A percentile compares a stretch with the other conserved stretches of the same genome.
Evolutionary conservation across 495 filamentous ascomycete species (phyloP).

Genomic region (Neurospora intermedia): DNA sequence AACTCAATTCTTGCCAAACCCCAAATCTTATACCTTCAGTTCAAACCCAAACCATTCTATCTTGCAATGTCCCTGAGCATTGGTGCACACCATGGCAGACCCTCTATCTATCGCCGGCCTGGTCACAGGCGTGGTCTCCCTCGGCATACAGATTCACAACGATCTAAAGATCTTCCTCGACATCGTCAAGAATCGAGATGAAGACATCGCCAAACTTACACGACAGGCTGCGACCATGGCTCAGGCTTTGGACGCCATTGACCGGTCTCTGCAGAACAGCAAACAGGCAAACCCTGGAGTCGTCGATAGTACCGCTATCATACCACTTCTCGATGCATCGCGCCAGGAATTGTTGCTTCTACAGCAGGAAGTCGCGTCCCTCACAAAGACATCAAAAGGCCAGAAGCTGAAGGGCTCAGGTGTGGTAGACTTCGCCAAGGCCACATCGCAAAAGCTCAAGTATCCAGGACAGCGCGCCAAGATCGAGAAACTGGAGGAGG

Average conservation of each 20-base stretch:
- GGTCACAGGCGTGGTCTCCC: background rate
- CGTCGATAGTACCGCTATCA: background rate
- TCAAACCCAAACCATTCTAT: background rate
- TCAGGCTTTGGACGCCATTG: background rate
- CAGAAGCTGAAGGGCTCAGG: background rate
- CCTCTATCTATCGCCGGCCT: background rate
- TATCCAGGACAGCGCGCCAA: background rate
- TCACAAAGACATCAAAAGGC: background rate
- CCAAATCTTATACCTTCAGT: background rate
- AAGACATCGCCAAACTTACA: background rate
- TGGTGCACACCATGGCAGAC: background rate
- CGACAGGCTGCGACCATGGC: background rate
- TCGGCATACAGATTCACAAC: background rate
- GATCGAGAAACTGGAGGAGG: background rate
- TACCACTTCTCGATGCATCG: background rate
- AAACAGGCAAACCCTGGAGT: background rate
- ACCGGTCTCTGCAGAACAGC: background rate
- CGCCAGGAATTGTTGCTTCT: background rate
- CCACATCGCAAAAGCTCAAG: background rate
- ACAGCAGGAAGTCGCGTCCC: background rate
- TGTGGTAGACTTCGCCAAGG: background rate
- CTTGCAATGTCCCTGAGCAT: background rate
- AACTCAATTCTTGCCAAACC: background rate
- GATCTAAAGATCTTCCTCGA: background rate
- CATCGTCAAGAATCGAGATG: background rate